Conservation (phyloP, 306 rosid genomes). For the Trifolium dubium region DNA sequence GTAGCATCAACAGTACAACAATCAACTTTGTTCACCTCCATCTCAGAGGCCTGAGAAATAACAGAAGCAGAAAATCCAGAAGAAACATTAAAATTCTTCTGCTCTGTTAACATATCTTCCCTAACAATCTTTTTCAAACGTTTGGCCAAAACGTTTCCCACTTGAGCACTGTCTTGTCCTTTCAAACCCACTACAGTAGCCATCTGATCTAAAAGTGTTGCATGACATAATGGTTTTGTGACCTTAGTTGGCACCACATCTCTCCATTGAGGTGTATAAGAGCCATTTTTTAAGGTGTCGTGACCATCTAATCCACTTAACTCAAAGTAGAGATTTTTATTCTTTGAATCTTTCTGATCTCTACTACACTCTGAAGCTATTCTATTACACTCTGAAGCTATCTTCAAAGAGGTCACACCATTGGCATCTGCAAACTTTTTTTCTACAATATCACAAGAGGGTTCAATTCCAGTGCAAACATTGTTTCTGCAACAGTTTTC, state of each 20-base stretch:
- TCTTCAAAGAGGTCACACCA: constrained; percentile 45
- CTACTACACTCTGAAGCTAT: constrained; percentile 40
- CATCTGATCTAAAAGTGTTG: constrained; percentile 38
- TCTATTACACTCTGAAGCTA: constrained; percentile 42
- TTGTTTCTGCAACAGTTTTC: constrained; percentile 41
- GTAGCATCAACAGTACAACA: constrained; percentile 50
- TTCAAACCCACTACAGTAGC: constrained; percentile 44
- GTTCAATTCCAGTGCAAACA: constrained; percentile 46
- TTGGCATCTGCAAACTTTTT: constrained; percentile 39
- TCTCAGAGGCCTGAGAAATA: constrained; percentile 51
- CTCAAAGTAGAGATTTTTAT: constrained; percentile 37
- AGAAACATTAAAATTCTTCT: constrained; percentile 58
- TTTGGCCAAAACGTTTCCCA: constrained; percentile 41
- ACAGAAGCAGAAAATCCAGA: constrained; percentile 64
- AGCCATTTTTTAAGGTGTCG: constrained; percentile 31
- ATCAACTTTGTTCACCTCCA: constrained; percentile 52
- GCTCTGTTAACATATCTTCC: constrained; percentile 47
- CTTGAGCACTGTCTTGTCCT: constrained; percentile 44
- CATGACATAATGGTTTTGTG: constrained; percentile 50
- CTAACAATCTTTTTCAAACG: constrained; percentile 40
- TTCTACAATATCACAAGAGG: constrained; percentile 34
- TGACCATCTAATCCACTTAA: constrained; percentile 41
- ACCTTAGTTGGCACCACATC: constrained; percentile 70
- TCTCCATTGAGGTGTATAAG: constrained; percentile 60
- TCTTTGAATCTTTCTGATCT: constrained; percentile 42